Percentiles rank a stretch among this genome's conserved stretches.
Evolutionary conservation across 2,329 filamentous ascomycete genomes (phyloP).

Genomic region (Bipolaris bicolor): DNA sequence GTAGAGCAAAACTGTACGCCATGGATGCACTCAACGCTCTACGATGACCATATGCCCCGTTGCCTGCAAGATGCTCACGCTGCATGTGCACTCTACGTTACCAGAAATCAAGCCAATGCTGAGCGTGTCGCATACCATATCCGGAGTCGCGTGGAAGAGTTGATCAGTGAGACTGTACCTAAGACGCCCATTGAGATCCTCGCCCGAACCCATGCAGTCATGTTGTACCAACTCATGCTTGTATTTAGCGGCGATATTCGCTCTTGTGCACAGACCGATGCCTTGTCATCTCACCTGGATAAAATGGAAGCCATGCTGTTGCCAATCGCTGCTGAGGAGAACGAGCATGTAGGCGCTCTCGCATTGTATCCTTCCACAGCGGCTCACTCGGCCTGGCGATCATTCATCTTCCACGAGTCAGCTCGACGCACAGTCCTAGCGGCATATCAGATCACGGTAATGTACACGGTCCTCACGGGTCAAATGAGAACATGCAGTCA

Average conservation of each 20-base stretch:
- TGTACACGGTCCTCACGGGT: constrained; percentile 31
- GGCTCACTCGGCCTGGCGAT: constrained; percentile 54
- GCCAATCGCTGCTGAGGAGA: constrained; percentile 16
- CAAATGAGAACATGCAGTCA: constrained; percentile 21
- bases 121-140: constrained; percentile 59
- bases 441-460: constrained; percentile 53
- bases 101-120: constrained; percentile 57
- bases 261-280: constrained; percentile 26
- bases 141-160: constrained; percentile 52
- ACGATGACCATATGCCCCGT: constrained; percentile 59
- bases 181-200: constrained; percentile 27
- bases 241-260: constrained; percentile 34
- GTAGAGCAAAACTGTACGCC: constrained; percentile 58
- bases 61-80: constrained; percentile 61
- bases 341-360: constrained; percentile 29
- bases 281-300: constrained; percentile 26
- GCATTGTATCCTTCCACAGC: constrained; percentile 50
- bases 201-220: constrained; percentile 36
- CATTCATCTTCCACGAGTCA: constrained; percentile 62
- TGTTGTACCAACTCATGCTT: constrained; percentile 40
- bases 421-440: constrained; percentile 59
- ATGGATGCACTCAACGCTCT: constrained; percentile 62
- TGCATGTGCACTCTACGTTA: constrained; percentile 60
- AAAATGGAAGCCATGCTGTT: constrained; percentile 14
- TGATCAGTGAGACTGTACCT: constrained; percentile 42